Percentiles rank a stretch among this genome's conserved stretches.
phyloP scores from a whole-genome alignment of 306 rosid genomes.

The Coriaria nepalensis region DNA sequence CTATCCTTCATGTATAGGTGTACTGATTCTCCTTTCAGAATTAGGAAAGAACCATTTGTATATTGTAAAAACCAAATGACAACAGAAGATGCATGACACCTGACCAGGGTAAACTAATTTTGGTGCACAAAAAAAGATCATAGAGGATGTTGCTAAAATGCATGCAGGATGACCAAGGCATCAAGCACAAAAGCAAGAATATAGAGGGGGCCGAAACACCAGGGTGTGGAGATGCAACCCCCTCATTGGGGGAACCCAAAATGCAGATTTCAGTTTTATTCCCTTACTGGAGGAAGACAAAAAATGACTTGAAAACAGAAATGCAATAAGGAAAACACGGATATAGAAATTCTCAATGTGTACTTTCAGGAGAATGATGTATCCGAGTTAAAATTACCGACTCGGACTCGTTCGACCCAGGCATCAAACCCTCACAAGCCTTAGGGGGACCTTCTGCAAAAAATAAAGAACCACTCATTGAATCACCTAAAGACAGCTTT shows the following conservation, averaged over 20 bases:
- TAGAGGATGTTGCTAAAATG: too few species aligned
- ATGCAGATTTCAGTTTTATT: constrained; percentile 5
- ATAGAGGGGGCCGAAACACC: not conserved
- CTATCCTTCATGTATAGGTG: too few species aligned
- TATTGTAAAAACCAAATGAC: too few species aligned
- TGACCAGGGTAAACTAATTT: too few species aligned
- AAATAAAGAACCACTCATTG: constrained; percentile 42
- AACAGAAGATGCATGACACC: too few species aligned
- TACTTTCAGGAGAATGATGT: constrained; percentile 99
- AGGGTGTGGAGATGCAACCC: not conserved
- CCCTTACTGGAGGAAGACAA: constrained; percentile 5
- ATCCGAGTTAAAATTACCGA: constrained; percentile 98
- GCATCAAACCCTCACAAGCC: constrained; percentile 82
- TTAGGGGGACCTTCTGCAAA: constrained; percentile 58
- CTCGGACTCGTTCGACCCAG: constrained; percentile 93
- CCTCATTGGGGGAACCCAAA: not conserved
- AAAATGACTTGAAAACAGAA: constrained; percentile 5
- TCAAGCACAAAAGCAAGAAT: too few species aligned
- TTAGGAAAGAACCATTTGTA: too few species aligned
- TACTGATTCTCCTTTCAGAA: too few species aligned
- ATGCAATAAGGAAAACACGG: constrained; percentile 25
- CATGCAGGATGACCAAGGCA: too few species aligned
- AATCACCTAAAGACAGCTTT: constrained; percentile 35
- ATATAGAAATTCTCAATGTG: constrained; percentile 97
- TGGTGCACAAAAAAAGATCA: too few species aligned